Percentiles rank a stretch among this genome's conserved stretches.
These are phyloP conservation scores for Ophiostoma novo-ulmi DNA, from an alignment of 2,329 filamentous ascomycete genomes.

Conservation along the genomic window DNA sequence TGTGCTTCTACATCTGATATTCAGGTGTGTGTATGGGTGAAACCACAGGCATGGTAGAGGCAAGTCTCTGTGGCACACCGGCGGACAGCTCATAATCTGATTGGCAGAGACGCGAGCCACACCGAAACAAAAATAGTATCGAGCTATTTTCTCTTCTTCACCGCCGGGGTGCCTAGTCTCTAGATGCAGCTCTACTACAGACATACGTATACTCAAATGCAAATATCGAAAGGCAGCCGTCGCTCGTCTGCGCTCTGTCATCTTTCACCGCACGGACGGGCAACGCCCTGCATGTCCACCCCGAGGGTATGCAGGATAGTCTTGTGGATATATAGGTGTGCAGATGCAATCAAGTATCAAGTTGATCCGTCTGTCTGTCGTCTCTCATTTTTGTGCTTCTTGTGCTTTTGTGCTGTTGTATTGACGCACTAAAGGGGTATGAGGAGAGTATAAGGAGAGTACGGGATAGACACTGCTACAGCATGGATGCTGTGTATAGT, in stretches of 20 bases:
- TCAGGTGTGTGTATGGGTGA: background rate
- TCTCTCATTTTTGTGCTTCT: background rate
- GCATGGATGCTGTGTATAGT: background rate
- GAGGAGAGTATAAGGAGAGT: background rate
- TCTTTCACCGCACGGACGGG: background rate
- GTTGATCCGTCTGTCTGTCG: background rate
- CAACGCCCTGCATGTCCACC: constrained; percentile 10
- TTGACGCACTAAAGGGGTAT: background rate
- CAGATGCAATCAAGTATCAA: background rate
- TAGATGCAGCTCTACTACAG: background rate
- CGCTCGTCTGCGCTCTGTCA: background rate
- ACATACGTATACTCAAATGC: background rate
- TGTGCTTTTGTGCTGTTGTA: background rate
- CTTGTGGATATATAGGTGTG: background rate
- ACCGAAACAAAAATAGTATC: constrained; percentile 6
- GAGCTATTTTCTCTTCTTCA: background rate
- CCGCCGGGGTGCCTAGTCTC: background rate
- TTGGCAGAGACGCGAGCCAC: background rate
- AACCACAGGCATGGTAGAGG: constrained; percentile 15
- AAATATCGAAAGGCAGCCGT: background rate
- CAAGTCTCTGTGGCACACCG: background rate
- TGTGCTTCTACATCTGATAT: background rate
- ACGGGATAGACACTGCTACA: background rate
- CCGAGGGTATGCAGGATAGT: constrained; percentile 1
- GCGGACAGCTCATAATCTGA: background rate